Base-by-base conservation (phyloP, 768 basidiomycete genomes). In the Lentinula sp. region DNA sequence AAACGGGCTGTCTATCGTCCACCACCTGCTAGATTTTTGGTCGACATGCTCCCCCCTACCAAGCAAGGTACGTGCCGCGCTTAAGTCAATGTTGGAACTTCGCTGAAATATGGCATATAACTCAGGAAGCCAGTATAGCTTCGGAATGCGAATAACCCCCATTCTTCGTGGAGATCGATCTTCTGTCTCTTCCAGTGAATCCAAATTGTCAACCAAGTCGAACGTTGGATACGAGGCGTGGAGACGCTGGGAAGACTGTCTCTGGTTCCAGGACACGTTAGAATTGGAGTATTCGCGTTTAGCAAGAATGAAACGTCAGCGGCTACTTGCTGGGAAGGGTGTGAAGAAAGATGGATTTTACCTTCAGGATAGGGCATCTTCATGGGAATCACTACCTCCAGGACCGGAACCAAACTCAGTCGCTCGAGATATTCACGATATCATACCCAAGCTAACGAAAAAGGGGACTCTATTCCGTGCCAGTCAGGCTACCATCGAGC, bases 341-440 rank as follows among this genome's bases (percentile, higher is more conserved):
- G 80, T 91, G 76, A 86, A 88, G 77, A 86, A 85, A 59, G 84
- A 87, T 16, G 79, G 90, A 2, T 82, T 90, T 62, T 81, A 88
- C 61, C 83, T 85, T 61, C 81, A 85, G 36, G 86, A 91, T 67
- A 77, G 79, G 60, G 91, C 91, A 1, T 86, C 91, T 0, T 93
- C 91, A 13, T 93, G 88, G 78, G 91, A 93, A 57, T 92, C 90
- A 0, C 79, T 93, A 18, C 91, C 91, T 12, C 87, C 88, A 6
- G 91, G 90, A 7, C 91, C 91, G n/a, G 81, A 90, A 66, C 89
- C 90, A 5, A 82, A 81, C 52, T 85, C 86, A 13, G 81, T 93
- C 46, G 84, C 85, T n/a, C 81, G 77, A 55, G 82, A 89, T 62
- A 79, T 92, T 45, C 89, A 91, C 66, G 65, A 80, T 5, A 72